Percentiles rank a stretch among this genome's conserved stretches.
Evolutionary conservation across 176 grass and related monocot genomes (phyloP).

Genomic region (Saccharum officinarum): DNA sequence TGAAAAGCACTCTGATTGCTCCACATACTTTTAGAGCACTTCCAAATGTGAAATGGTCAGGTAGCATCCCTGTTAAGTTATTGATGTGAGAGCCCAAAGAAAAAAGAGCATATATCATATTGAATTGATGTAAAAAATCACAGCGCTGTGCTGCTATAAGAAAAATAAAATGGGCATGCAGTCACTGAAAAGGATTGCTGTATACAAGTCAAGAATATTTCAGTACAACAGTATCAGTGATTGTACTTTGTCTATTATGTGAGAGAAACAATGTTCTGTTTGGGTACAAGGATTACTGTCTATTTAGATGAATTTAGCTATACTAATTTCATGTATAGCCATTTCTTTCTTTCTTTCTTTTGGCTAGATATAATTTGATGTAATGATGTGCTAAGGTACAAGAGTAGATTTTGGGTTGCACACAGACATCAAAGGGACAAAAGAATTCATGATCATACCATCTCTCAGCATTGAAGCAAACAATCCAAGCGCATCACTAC

Average conservation of each 20-base stretch:
- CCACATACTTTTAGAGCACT: slow-evolving; percentile 64
- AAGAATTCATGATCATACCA: slow-evolving; percentile 48
- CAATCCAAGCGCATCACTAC: slow-evolving; percentile 42
- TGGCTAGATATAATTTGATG: neutral
- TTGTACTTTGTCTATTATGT: neutral
- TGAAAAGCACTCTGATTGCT: slow-evolving; percentile 22
- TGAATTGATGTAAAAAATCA: neutral
- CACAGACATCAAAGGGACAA: neutral
- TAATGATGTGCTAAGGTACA: neutral
- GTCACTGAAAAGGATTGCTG: neutral
- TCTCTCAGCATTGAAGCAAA: slow-evolving; percentile 61
- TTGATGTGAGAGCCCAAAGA: slow-evolving; percentile 1
- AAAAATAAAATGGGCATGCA: neutral
- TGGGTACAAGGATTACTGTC: neutral
- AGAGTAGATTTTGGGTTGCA: neutral
- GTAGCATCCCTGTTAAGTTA: slow-evolving; percentile 48
- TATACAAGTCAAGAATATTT: neutral
- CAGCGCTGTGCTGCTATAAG: neutral
- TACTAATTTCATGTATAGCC: neutral
- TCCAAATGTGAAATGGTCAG: slow-evolving; percentile 80
- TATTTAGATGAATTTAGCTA: neutral
- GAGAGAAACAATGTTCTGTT: neutral
- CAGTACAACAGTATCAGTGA: neutral
- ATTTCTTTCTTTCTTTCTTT: neutral
- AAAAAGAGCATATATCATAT: neutral